phyloP scores from a whole-genome alignment of 768 basidiomycete species.

The Lyophyllum shimeji region DNA sequence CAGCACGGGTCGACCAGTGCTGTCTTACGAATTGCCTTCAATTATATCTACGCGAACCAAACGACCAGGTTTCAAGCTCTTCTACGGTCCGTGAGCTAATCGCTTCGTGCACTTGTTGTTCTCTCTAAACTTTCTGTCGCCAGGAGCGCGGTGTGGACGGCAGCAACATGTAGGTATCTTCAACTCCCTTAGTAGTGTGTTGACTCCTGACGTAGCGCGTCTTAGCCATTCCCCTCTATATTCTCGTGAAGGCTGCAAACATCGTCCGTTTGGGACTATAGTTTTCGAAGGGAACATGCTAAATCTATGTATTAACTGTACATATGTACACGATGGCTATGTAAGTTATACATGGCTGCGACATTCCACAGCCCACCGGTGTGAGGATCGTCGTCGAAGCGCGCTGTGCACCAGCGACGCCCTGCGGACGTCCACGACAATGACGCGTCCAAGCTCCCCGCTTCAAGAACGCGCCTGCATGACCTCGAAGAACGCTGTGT shows the following conservation, averaged over 20 bases:
- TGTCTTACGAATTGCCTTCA: conserved; percentile 24
- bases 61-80: conserved; percentile 8
- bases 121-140: not conserved
- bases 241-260: conserved; percentile 11
- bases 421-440: not conserved
- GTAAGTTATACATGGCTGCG: not conserved
- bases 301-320: conserved; percentile 1
- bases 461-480: conserved; percentile 48
- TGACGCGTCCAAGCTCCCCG: not conserved
- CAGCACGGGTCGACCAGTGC: conserved; percentile 13
- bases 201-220: not conserved
- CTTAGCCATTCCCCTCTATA: conserved; percentile 2
- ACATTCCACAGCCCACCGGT: not conserved
- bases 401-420: not conserved
- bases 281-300: not conserved
- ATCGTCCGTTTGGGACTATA: not conserved
- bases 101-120: not conserved
- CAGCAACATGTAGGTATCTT: conserved; percentile 6
- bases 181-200: not conserved
- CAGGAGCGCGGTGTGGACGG: conserved; percentile 7
- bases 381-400: not conserved
- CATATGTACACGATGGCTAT: not conserved
- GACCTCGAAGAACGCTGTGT: conserved; percentile 76
- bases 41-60: conserved; percentile 30
- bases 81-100: conserved; percentile 8